Evolutionary conservation across 2,329 filamentous ascomycete species (phyloP), one percentile per base, ranked within the genome.

Genomic region (Lachnellula subtilissima): DNA sequence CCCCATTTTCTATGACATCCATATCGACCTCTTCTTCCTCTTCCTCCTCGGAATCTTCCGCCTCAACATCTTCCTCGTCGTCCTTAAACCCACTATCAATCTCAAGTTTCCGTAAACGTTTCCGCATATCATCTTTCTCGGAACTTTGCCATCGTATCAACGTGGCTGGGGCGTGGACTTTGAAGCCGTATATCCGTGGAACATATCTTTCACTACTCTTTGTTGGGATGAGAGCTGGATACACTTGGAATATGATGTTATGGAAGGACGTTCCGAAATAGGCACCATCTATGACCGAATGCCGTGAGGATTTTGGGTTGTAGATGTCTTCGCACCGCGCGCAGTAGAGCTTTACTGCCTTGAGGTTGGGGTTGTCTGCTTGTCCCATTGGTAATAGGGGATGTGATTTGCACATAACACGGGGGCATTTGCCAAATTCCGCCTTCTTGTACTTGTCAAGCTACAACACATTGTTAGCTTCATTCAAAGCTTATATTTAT

Each of bases 241-340:
- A 97, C 54, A 99, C 94, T 73, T 99, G 94, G 78, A 99, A 97
- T 60, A 99, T 85, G 74, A 99, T 97, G 76, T 97, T 97, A 80
- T 97, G 93, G 79, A 99, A 99, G 2, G 90, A 96, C 48, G 93
- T 92, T 65, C 94, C 94, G 66, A 99, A 99, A 80, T 97, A 99
- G 62, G 94, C 94, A 61, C 94, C 94, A 71, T 99, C 94, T 68
- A 99, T 97, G 57, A 88, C 83, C 50, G 92, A 91, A 74, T 99
- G 94, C 28, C 94, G 90, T 19, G 91, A 93, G 3, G 94, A 97
- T 74, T 99, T 99, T 46, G 94, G 94, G 75, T 97, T 97, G 81
- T 99, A 99, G 57, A 96, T 88, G 72, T 99, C 94, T 79, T 99
- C 94, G 78, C 94, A 99, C 67, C 91, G 90, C 48, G 89, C 86